These are phyloP conservation scores for Inonotus hispidus DNA, from an alignment of 1,284 basidiomycete genomes.

Conservation along the genomic window DNA sequence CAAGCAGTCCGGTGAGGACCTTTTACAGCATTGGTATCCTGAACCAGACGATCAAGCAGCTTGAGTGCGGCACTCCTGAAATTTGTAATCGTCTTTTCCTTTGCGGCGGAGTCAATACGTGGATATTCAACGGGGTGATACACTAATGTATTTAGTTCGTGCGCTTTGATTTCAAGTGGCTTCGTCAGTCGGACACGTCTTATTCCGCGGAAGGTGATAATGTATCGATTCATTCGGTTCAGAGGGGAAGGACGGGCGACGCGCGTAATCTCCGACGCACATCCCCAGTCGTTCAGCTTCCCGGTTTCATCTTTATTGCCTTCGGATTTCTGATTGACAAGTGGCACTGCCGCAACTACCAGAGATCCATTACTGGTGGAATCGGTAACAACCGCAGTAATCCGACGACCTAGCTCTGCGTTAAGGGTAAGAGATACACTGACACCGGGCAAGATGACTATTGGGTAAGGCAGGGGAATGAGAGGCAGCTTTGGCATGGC, in stretches of 20 bases:
- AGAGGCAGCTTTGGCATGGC: constrained; percentile 45
- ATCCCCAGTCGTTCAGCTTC: constrained; percentile 37
- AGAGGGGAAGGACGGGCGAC: constrained; percentile 49
- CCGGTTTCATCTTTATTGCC: constrained; percentile 24
- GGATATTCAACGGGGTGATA: constrained; percentile 47
- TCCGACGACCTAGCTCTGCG: constrained; percentile 48
- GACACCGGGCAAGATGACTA: constrained; percentile 62
- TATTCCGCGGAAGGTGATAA: constrained; percentile 62
- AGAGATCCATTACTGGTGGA: constrained; percentile 47
- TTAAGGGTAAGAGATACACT: constrained; percentile 58
- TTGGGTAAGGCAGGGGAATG: constrained; percentile 56
- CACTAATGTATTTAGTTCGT: constrained; percentile 28
- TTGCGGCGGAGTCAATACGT: constrained; percentile 40
- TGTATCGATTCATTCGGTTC: constrained; percentile 44
- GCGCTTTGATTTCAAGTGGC: constrained; percentile 29
- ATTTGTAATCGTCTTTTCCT: constrained; percentile 48
- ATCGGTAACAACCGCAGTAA: constrained; percentile 55
- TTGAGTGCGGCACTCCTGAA: constrained; percentile 64
- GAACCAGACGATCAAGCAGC: constrained; percentile 60
- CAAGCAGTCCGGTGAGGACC: constrained; percentile 52
- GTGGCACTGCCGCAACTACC: constrained; percentile 60
- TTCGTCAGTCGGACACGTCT: constrained; percentile 44
- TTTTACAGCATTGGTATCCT: constrained; percentile 41
- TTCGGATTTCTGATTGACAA: constrained; percentile 28
- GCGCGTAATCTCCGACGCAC: constrained; percentile 54